A percentile compares a stretch with the other conserved stretches of the same genome.
phyloP scores from a whole-genome alignment of 2,329 filamentous ascomycete genomes.

The Fusarium guadeloupense region DNA sequence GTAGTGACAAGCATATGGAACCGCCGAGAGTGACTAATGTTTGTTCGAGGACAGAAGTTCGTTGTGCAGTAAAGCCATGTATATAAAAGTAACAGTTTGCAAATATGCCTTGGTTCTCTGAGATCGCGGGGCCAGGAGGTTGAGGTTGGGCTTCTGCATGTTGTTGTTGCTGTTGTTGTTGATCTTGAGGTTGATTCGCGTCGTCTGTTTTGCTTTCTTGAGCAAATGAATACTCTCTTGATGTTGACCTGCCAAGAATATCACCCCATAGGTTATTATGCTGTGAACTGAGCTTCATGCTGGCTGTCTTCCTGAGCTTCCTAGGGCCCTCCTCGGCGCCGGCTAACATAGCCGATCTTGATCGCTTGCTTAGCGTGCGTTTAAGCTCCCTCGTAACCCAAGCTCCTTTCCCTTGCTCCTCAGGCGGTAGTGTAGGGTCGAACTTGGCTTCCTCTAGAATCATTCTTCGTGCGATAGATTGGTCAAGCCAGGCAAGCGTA shows the following conservation, averaged over 20 bases:
- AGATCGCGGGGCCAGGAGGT: constrained; percentile 14
- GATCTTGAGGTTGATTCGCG: constrained; percentile 6
- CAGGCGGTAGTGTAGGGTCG: constrained; percentile 74
- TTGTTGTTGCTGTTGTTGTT: constrained; percentile 15
- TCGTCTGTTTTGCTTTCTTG: constrained; percentile 32
- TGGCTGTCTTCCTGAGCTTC: constrained; percentile 88
- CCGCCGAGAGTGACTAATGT: constrained; percentile 61
- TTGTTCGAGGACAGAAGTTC: constrained; percentile 58
- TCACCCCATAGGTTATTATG: constrained; percentile 90
- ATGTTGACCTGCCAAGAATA: constrained; percentile 68
- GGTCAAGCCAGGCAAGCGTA: constrained; percentile 83
- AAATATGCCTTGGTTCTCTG: constrained; percentile 57
- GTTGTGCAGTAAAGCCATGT: constrained; percentile 65
- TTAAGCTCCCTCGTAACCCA: constrained; percentile 67
- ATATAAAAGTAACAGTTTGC: constrained; percentile 66
- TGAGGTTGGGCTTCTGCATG: constrained; percentile 6
- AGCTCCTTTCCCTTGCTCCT: constrained; percentile 80
- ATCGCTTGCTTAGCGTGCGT: constrained; percentile 66
- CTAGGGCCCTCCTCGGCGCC: constrained; percentile 69
- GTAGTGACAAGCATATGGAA: constrained; percentile 53
- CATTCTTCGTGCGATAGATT: constrained; percentile 87
- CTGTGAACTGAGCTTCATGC: constrained; percentile 82
- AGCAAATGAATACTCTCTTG: constrained; percentile 48
- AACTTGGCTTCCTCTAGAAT: constrained; percentile 88
- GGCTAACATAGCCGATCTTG: constrained; percentile 58